Conservation (phyloP, 2,329 filamentous ascomycete species). For the Epichloe elymi region DNA sequence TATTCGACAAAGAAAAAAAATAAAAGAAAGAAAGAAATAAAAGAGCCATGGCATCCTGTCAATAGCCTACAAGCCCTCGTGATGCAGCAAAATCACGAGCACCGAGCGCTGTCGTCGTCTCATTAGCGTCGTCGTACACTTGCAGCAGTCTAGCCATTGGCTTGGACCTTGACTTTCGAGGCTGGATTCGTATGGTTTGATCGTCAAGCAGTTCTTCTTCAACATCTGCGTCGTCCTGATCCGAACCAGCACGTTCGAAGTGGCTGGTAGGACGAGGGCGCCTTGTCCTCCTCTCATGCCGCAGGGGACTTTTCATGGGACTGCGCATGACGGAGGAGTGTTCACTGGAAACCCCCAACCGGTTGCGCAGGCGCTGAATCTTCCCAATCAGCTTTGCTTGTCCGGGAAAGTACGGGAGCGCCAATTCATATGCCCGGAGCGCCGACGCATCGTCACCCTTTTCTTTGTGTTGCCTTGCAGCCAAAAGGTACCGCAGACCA, state of each 20-base stretch:
- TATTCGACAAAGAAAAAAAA: background rate
- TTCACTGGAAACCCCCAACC: constrained; percentile 26
- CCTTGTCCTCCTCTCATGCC: constrained; percentile 1
- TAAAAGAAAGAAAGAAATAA: background rate
- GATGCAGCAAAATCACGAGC: background rate
- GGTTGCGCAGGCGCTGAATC: constrained; percentile 47
- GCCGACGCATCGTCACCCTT: constrained; percentile 67
- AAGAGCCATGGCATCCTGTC: background rate
- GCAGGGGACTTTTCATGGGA: constrained; percentile 3
- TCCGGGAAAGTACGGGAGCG: constrained; percentile 71
- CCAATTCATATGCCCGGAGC: constrained; percentile 74
- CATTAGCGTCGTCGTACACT: constrained; percentile 21
- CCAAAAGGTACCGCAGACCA: constrained; percentile 73
- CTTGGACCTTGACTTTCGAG: constrained; percentile 5
- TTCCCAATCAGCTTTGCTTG: constrained; percentile 66
- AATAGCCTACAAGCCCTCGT: background rate
- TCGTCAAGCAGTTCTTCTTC: constrained; percentile 15
- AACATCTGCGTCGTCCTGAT: constrained; percentile 11
- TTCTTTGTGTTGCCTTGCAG: constrained; percentile 82
- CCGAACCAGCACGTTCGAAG: background rate
- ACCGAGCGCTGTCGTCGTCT: constrained; percentile 1
- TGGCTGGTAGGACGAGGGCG: background rate
- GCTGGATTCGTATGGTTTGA: constrained; percentile 10
- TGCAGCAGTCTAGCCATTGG: constrained; percentile 3
- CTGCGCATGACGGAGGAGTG: background rate